phyloP scores from a whole-genome alignment of 1,284 basidiomycete species.

The Cryptococcus deneoformans region DNA sequence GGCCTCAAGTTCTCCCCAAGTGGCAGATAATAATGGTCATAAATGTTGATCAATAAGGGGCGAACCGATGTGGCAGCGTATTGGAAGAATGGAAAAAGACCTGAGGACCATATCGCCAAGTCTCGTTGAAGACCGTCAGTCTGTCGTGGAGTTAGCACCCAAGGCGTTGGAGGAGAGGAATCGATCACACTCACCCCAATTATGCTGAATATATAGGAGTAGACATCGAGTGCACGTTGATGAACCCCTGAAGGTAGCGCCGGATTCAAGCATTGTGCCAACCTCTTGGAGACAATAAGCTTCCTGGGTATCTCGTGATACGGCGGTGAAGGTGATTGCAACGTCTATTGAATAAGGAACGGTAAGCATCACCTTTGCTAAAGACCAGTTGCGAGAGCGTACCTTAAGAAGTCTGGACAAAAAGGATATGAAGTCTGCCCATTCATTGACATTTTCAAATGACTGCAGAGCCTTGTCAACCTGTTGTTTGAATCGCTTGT shows the following conservation, averaged over 20 bases:
- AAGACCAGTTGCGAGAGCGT: slow-evolving; percentile 21
- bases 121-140: slow-evolving; percentile 84
- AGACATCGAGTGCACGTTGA: slow-evolving; percentile 93
- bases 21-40: slow-evolving; percentile 81
- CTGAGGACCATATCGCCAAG: slow-evolving; percentile 90
- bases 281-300: slow-evolving; percentile 87
- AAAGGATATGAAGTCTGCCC: slow-evolving; percentile 99
- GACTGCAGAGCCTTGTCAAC: slow-evolving; percentile 90
- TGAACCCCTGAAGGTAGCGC: slow-evolving; percentile 96
- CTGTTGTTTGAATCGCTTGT: slow-evolving; percentile 87
- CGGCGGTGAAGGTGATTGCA: slow-evolving; percentile 78
- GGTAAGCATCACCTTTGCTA: neutral
- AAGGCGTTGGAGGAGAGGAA: neutral
- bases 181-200: slow-evolving; percentile 66
- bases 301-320: slow-evolving; percentile 97
- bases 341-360: slow-evolving; percentile 57
- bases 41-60: slow-evolving; percentile 81
- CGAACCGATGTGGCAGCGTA: slow-evolving; percentile 95
- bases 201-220: slow-evolving; percentile 82
- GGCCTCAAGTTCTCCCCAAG: slow-evolving; percentile 78
- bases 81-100: slow-evolving; percentile 97
- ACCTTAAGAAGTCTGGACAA: slow-evolving; percentile 93
- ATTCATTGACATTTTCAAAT: slow-evolving; percentile 96
- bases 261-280: slow-evolving; percentile 96
- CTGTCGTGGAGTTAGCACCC: slow-evolving; percentile 49